Evolutionary conservation across 2,329 filamentous ascomycete species (phyloP).

Genomic region (Paecilomyces variotii): DNA sequence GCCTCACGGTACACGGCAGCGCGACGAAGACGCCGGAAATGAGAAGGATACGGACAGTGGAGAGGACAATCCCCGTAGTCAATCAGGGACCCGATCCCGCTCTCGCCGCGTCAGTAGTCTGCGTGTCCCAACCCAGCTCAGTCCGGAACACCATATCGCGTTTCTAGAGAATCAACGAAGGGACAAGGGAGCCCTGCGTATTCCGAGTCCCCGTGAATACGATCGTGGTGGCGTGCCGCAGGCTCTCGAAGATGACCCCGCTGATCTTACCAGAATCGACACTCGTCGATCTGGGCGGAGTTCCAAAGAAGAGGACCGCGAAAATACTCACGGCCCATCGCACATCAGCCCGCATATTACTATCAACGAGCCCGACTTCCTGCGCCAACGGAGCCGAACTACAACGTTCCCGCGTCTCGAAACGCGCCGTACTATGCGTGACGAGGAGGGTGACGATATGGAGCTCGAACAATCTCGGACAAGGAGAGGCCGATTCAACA

Average conservation of each 20-base stretch:
- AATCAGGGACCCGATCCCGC: slow-evolving; percentile 15
- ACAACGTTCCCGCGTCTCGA: slow-evolving; percentile 28
- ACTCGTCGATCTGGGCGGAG: slow-evolving; percentile 16
- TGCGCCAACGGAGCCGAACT: slow-evolving; percentile 23
- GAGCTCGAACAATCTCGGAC: slow-evolving; percentile 16
- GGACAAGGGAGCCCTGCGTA: slow-evolving; percentile 68
- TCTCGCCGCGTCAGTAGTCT: slow-evolving; percentile 48
- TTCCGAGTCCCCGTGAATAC: slow-evolving; percentile 84
- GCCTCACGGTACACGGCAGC: slow-evolving; percentile 13
- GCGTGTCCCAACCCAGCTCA: slow-evolving; percentile 44
- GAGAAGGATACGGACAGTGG: slow-evolving; percentile 10
- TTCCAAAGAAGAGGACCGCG: slow-evolving; percentile 11
- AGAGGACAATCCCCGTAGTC: slow-evolving; percentile 3
- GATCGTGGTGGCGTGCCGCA: slow-evolving; percentile 71
- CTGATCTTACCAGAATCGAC: slow-evolving; percentile 16
- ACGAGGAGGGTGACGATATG: slow-evolving; percentile 19
- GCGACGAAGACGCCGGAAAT: slow-evolving; percentile 10
- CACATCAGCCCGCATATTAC: slow-evolving; percentile 36
- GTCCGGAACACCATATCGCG: slow-evolving; percentile 73
- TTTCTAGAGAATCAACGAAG: slow-evolving; percentile 78
- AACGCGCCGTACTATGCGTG: slow-evolving; percentile 26
- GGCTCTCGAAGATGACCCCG: slow-evolving; percentile 43
- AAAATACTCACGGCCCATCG: slow-evolving; percentile 16
- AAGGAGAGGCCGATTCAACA: slow-evolving; percentile 22
- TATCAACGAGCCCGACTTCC: slow-evolving; percentile 32